Base-by-base conservation (phyloP, 371 early-diverging fungal genomes). In the Synchytrium microbalum region DNA sequence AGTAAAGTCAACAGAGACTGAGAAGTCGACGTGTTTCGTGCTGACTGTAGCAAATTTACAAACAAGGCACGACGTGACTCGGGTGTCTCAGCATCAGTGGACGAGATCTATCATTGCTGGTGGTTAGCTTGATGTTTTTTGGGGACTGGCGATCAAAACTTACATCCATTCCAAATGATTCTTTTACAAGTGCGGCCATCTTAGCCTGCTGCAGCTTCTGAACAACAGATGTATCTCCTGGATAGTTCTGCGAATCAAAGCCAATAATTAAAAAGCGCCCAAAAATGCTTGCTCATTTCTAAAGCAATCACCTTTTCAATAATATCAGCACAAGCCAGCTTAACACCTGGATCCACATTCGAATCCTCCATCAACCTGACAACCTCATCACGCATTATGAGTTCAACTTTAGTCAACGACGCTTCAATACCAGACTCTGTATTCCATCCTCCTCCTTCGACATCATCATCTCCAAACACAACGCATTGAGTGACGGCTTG, bases 81-180 rank as follows among this genome's bases (percentile, higher is more conserved):
- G 10, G 46, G 46, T 38, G 46, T 38, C 46, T 38, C 46, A 19
- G 19, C 46, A 38, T 5, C 19, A 10, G 46, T 19, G 46, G 46
- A 5, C 10, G 46, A 38, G 19, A 38, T 38, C 46, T 38, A 38
- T n/a, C n/a, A n/a, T n/a, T n/a, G n/a, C n/a, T n/a, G n/a, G n/a
- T n/a, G n/a, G n/a, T n/a, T n/a, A n/a, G n/a, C n/a, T n/a, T n/a
- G n/a, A n/a, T n/a, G n/a, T n/a, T n/a, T n/a, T n/a, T n/a, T n/a
- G n/a, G n/a, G n/a, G n/a, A n/a, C n/a, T n/a, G n/a, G n/a, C n/a
- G n/a, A n/a, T n/a, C n/a, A n/a, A 19, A 5, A 38, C 46, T 38
- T 38, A 38, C 46, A 38, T 38, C 46, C 46, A 38, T 38, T 10
- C 46, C 46, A 38, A 38, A 38, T 38, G 46, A 38, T 38, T 38